phyloP scores from a whole-genome alignment of 768 basidiomycete genomes.

The Dioszegia hungarica region DNA sequence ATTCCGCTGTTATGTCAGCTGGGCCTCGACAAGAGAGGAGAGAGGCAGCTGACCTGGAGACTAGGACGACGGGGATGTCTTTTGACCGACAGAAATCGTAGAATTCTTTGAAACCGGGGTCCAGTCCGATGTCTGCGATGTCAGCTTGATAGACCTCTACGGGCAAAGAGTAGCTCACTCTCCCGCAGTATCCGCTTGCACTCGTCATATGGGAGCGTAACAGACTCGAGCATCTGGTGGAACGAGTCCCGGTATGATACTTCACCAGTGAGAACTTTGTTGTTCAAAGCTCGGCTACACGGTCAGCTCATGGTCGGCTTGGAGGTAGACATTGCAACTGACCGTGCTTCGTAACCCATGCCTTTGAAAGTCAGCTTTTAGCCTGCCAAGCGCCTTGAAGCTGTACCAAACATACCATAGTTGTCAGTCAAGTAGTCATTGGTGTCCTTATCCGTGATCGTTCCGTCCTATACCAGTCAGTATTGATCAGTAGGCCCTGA shows the following conservation, averaged over 20 bases:
- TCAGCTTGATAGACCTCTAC: not conserved
- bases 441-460: conserved; percentile 85
- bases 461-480: conserved; percentile 51
- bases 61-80: conserved; percentile 84
- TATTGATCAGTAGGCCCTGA: too few relatives aligned
- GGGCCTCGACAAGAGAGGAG: not conserved
- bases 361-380: not conserved
- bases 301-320: not conserved
- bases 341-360: conserved; percentile 16
- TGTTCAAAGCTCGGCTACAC: conserved; percentile 60
- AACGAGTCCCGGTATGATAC: conserved; percentile 82
- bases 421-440: conserved; percentile 93
- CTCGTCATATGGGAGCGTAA: conserved; percentile 71
- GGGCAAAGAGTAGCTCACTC: conserved; percentile 57
- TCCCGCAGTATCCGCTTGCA: conserved; percentile 71
- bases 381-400: not conserved
- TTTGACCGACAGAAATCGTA: conserved; percentile 73
- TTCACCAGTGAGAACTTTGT: conserved; percentile 64
- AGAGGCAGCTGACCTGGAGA: conserved; percentile 63
- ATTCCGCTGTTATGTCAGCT: conserved; percentile 61
- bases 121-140: conserved; percentile 69
- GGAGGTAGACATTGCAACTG: not conserved
- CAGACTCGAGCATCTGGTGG: conserved; percentile 75
- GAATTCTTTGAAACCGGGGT: conserved; percentile 84
- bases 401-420: conserved; percentile 58